Evolutionary conservation across 1,284 basidiomycete genomes (phyloP).

Genomic region (Earliella scabrosa): DNA sequence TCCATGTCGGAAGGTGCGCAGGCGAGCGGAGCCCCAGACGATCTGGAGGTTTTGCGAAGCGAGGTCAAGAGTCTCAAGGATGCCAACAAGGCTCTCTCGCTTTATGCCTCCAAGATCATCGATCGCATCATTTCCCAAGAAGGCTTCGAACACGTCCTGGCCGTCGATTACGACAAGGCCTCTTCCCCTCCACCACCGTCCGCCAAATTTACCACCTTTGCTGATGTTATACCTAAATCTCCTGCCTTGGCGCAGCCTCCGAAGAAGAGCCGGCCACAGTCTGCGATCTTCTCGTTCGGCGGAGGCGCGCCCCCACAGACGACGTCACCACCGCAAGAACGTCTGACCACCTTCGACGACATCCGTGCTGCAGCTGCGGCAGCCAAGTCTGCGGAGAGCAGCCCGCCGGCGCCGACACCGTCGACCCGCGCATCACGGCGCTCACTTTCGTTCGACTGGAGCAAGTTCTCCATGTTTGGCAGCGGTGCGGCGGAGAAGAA

Average conservation of each 20-base stretch:
- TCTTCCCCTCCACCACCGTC: constrained; percentile 30
- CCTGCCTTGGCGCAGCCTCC: constrained; percentile 36
- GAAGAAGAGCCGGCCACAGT: constrained; percentile 62
- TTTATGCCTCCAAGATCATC: constrained; percentile 96
- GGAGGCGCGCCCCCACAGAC: constrained; percentile 30
- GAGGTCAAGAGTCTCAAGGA: constrained; percentile 93
- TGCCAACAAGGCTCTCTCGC: constrained; percentile 90
- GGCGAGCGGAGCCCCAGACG: constrained; percentile 46
- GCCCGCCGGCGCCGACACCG: constrained; percentile 27
- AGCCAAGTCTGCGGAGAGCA: constrained; percentile 32
- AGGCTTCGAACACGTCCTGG: constrained; percentile 92
- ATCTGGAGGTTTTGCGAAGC: constrained; percentile 69
- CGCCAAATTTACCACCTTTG: constrained; percentile 33
- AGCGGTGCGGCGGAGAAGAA: constrained; percentile 66
- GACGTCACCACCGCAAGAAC: constrained; percentile 34
- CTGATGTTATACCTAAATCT: constrained; percentile 26
- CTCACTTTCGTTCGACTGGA: constrained; percentile 84
- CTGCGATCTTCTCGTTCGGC: constrained; percentile 50
- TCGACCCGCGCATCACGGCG: constrained; percentile 60
- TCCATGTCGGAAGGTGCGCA: constrained; percentile 42
- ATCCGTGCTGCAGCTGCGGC: constrained; percentile 43
- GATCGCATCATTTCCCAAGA: constrained; percentile 94
- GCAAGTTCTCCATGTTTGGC: constrained; percentile 69
- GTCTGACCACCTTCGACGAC: constrained; percentile 37
- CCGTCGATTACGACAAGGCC: constrained; percentile 80